These are phyloP conservation scores for Exophiala calicioides DNA, from an alignment of 2,329 filamentous ascomycete species.

Conservation along the genomic window DNA sequence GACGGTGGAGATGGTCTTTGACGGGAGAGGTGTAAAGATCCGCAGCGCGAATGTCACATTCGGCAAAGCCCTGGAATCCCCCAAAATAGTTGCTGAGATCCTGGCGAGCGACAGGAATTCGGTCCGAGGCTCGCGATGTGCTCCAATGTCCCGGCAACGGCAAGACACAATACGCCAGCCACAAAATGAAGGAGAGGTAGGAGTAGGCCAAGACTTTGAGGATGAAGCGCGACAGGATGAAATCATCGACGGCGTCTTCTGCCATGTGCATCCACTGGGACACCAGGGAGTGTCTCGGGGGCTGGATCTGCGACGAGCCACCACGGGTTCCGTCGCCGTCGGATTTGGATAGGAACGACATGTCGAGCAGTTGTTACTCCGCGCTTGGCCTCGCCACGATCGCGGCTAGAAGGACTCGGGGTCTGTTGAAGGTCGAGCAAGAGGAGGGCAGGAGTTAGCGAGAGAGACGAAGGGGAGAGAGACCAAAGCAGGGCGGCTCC, in stretches of 20 bases:
- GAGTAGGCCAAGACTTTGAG: constrained; percentile 16
- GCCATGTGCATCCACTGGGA: background rate
- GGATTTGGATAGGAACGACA: too few species aligned
- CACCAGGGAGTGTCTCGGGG: background rate
- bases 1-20: constrained; percentile 22
- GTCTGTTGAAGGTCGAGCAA: too few species aligned
- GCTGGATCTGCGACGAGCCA: too few species aligned
- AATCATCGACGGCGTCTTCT: constrained; percentile 13
- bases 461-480: too few species aligned
- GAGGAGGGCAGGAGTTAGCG: too few species aligned
- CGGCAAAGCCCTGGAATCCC: constrained; percentile 39
- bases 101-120: constrained; percentile 10
- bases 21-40: constrained; percentile 39
- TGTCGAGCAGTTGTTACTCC: too few species aligned
- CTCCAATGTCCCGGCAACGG: constrained; percentile 18
- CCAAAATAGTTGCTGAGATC: constrained; percentile 34
- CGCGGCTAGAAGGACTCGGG: too few species aligned
- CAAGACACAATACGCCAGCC: constrained; percentile 19
- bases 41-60: constrained; percentile 40
- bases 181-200: constrained; percentile 20
- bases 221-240: constrained; percentile 15
- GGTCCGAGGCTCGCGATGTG: constrained; percentile 10
- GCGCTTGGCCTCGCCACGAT: too few species aligned
- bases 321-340: too few species aligned
- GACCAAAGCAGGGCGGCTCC: too few species aligned